A percentile compares a stretch with the other conserved stretches of the same genome.
These are phyloP conservation scores for Ceriops zippeliana DNA, from an alignment of 345 rosid species.

Conservation along the genomic window DNA sequence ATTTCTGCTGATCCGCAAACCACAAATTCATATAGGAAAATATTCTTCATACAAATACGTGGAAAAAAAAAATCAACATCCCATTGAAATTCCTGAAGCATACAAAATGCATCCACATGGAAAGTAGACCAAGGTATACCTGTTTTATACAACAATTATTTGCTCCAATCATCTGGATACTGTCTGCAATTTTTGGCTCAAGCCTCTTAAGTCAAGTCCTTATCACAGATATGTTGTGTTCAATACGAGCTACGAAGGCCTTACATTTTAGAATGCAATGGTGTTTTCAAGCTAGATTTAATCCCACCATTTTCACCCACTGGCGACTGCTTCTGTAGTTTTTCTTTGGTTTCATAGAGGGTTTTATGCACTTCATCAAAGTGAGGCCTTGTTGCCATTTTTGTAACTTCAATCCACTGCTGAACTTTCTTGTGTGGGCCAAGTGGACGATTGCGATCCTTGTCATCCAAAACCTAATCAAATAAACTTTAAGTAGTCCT, in stretches of 20 bases:
- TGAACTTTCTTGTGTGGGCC: conserved; percentile 63
- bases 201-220: background rate
- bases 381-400: conserved; percentile 59
- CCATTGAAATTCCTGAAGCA: too few relatives aligned
- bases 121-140: too few relatives aligned
- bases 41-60: too few relatives aligned
- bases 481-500: background rate
- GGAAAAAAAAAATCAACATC: too few relatives aligned
- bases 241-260: background rate
- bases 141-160: too few relatives aligned
- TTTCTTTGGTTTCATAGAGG: conserved; percentile 45
- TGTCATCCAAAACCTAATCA: conserved; percentile 59
- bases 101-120: too few relatives aligned
- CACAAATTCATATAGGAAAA: too few relatives aligned
- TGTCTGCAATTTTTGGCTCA: too few relatives aligned
- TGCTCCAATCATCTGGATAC: too few relatives aligned
- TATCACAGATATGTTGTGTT: too few relatives aligned
- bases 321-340: conserved; percentile 27
- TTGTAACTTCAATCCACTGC: conserved; percentile 72
- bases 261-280: conserved; percentile 17
- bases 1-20: too few relatives aligned
- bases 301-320: conserved; percentile 16
- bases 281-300: conserved; percentile 24
- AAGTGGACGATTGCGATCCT: conserved; percentile 48
- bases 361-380: conserved; percentile 66